Percentiles rank a stretch among this genome's conserved stretches.
Conservation (phyloP, 2,329 filamentous ascomycete genomes). For the Colletotrichum cordylinicola region DNA sequence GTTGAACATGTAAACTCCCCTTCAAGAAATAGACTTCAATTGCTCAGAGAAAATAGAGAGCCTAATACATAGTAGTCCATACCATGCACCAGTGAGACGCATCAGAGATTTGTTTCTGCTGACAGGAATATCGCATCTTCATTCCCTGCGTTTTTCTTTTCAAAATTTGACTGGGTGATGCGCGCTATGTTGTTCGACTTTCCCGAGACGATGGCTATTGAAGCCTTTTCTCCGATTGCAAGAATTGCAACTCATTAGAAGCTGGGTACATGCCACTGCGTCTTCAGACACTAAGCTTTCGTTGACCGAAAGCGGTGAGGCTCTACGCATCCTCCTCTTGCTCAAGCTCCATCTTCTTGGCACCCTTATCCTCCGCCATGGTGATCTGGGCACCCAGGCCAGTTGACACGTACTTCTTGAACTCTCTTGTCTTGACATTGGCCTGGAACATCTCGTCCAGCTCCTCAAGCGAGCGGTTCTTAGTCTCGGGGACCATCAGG, state of each 20-base stretch:
- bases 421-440: conserved; percentile 1
- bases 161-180: too few relatives aligned
- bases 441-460: conserved; percentile 23
- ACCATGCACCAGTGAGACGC: rapidly evolving
- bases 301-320: not conserved
- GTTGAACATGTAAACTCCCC: not conserved
- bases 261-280: not conserved
- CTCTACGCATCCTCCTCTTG: not conserved
- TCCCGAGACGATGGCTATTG: too few relatives aligned
- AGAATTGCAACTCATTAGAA: too few relatives aligned
- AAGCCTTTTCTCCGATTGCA: too few relatives aligned
- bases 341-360: not conserved
- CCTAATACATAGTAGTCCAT: not conserved
- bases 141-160: too few relatives aligned
- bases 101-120: too few relatives aligned
- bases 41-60: not conserved
- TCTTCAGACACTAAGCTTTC: not conserved
- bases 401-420: conserved; percentile 2
- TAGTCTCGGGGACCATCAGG: conserved; percentile 12
- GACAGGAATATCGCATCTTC: too few relatives aligned
- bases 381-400: not conserved
- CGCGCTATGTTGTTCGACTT: too few relatives aligned
- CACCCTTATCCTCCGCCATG: not conserved
- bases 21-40: not conserved
- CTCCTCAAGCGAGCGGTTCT: conserved; percentile 22